Evolutionary conservation across 1,139 yeast species (phyloP), one percentile per base, ranked within the genome.

Genomic region (Wickerhamomyces sp.): DNA sequence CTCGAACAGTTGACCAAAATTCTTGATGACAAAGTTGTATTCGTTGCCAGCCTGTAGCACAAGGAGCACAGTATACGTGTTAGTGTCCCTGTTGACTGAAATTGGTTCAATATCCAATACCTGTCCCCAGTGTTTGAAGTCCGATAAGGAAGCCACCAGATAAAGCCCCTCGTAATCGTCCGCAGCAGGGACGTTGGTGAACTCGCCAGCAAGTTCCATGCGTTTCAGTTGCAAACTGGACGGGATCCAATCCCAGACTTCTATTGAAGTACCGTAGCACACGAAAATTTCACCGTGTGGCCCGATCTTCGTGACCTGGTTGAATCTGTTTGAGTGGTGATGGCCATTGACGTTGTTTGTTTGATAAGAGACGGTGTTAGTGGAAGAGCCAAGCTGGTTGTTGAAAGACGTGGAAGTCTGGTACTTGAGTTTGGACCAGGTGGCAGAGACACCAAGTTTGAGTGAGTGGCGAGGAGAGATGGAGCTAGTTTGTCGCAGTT

Each of bases 241-340:
- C 5, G 65, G 67, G 3, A 48, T 30, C 78, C 78, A 72, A 42
- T 68, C 72, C 79, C 80, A 75, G 4, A 73, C 54, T 42, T 74
- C 76, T 13, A 73, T 40, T 1, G 55, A 32, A 12, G 49, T 44
- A 2, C 51, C 45, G 42, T 56, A 64, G 5, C 63, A 55, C 3
- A 72, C 40, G 28, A 70, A 51, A 6, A 75, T 41, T 37, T 74
- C 79, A 2, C 80, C 79, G 33, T 58, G 49, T 6, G 55, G 45
- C 0, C 78, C 78, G 37, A 61, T 57, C 32, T 61, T 68, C 24
- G 64, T 44, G n/a, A 52, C 27, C 12, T 35, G 30, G 5, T 16
- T 22, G n/a, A 3, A 26, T 16, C 24, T 37, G 20, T 5, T 16
- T 11, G 28, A 27, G 27, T 19, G 38, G 27, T 19, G 38, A 23